Evolutionary conservation across 371 early-diverging fungal species (phyloP).

Genomic region (Pancytospora philotis): DNA sequence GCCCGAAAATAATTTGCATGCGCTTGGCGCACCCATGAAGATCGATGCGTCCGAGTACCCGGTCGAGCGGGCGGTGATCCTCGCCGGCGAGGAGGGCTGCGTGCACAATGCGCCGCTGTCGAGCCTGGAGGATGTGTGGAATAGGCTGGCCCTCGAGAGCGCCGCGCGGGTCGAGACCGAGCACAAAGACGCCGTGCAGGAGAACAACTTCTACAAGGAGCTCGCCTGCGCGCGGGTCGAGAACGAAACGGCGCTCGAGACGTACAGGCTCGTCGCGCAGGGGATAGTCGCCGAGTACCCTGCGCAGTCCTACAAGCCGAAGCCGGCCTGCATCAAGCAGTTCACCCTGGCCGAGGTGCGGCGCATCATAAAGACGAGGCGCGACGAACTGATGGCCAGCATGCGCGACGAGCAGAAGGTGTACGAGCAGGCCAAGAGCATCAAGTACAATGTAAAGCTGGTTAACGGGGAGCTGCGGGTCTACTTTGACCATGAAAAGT

Average conservation of each 20-base stretch:
- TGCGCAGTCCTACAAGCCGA: neutral
- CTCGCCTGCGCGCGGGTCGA: neutral
- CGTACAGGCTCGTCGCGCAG: neutral
- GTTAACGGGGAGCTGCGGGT: neutral
- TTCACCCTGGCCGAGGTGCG: neutral
- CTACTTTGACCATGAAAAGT: neutral
- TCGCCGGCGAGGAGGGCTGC: neutral
- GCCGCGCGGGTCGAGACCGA: neutral
- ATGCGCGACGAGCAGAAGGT: neutral
- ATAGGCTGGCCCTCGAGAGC: neutral
- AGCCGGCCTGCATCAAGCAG: neutral
- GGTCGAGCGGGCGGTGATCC: neutral
- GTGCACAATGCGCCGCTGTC: neutral
- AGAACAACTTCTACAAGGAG: neutral
- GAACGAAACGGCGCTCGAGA: slow-evolving; percentile 1
- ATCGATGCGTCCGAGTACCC: neutral
- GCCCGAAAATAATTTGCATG: no score
- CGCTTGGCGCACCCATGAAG: neutral
- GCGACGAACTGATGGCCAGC: neutral
- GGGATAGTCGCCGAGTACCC: neutral
- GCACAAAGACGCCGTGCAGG: neutral
- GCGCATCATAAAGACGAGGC: neutral
- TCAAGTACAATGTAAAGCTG: neutral
- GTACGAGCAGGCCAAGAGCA: neutral
- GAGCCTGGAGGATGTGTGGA: neutral